Evolutionary conservation across 73 alveolate species (phyloP), one percentile per base, ranked within the genome.

Genomic region (Stentor coeruleus): DNA sequence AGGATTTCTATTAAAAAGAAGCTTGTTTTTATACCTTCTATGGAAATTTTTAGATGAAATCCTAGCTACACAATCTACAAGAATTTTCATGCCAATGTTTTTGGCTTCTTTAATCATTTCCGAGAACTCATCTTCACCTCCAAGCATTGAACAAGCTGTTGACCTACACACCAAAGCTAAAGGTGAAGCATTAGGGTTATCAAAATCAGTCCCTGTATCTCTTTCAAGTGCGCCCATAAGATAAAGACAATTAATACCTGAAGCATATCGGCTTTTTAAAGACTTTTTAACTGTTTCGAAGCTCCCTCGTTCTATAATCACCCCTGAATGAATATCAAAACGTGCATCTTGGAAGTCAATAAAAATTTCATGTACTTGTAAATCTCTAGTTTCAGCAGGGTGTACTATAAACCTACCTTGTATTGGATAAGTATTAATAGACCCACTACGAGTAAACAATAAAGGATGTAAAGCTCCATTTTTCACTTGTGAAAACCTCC

Each of bases 161-260:
- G 81, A 80, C 76, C 99, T 87, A 85, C 98, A 93, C 26, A 99
- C 92, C 11, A 96, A 91, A 1, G 99, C 98, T 76, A 95, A 82
- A 33, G 99, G 99, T 74, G 97, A 76, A 0, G 98, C 93, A 66
- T 93, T 97, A 31, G 95, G 96, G 59, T 89, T 90, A 35, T 90
- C 90, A 41, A 86, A 85, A 59, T 88, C 74, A 14, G 49, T 26
- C 26, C 31, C 74, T 58, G 91, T 95, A 82, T 97, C 99, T 86
- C 99, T 85, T 88, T 96, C 99, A 81, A 96, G 89, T 15, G 95
- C 97, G 4, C 99, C 99, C 97, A 94, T 93, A 36, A 97, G 86
- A 83, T 97, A 97, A 38, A 96, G 87, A 58, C 98, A 81, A 77
- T 93, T 97, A 28, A 94, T 87, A 30, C 98, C 98, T 59, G 86